A percentile compares a stretch with the other conserved stretches of the same genome.
phyloP scores from a whole-genome alignment of 2,329 filamentous ascomycete species.

The Elsinoe australis region DNA sequence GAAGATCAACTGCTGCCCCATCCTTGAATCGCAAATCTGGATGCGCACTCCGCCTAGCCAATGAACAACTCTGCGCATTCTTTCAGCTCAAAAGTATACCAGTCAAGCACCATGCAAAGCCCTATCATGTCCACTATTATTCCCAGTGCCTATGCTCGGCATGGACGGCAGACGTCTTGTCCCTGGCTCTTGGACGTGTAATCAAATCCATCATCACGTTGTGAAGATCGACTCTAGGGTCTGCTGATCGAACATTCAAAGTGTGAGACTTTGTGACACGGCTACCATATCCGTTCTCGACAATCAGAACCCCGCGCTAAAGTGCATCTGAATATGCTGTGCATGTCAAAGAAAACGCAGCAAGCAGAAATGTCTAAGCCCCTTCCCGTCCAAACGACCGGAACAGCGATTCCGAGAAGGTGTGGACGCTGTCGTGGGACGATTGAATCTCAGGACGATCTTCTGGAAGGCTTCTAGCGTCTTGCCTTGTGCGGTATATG shows the following conservation, averaged over 20 bases:
- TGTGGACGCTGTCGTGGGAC: slow-evolving; percentile 10
- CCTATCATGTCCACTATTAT: background rate
- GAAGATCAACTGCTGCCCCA: background rate
- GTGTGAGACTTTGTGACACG: slow-evolving; percentile 2
- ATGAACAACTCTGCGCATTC: too few relatives aligned
- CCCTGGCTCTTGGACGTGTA: slow-evolving; percentile 9
- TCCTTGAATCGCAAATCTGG: background rate
- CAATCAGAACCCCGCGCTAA: too few relatives aligned
- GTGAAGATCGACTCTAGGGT: slow-evolving; percentile 2
- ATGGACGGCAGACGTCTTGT: slow-evolving; percentile 6
- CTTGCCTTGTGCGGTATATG: slow-evolving; percentile 4
- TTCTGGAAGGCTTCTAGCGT: slow-evolving; percentile 16
- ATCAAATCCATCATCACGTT: slow-evolving; percentile 1
- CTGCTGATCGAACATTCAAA: slow-evolving; percentile 16
- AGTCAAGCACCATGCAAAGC: background rate
- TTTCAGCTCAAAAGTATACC: too few relatives aligned
- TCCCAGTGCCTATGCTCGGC: slow-evolving; percentile 11
- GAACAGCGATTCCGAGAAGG: slow-evolving; percentile 3
- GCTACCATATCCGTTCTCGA: slow-evolving; percentile 4
- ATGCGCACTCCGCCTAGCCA: too few relatives aligned
- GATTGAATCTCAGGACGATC: slow-evolving; percentile 4
- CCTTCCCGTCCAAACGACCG: background rate
- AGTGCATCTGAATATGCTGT: too few relatives aligned
- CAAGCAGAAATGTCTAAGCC: background rate
- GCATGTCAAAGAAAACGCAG: slow-evolving; percentile 1